Base-by-base conservation (phyloP, 164 flowering plant species). In the Liquidambar formosana region DNA sequence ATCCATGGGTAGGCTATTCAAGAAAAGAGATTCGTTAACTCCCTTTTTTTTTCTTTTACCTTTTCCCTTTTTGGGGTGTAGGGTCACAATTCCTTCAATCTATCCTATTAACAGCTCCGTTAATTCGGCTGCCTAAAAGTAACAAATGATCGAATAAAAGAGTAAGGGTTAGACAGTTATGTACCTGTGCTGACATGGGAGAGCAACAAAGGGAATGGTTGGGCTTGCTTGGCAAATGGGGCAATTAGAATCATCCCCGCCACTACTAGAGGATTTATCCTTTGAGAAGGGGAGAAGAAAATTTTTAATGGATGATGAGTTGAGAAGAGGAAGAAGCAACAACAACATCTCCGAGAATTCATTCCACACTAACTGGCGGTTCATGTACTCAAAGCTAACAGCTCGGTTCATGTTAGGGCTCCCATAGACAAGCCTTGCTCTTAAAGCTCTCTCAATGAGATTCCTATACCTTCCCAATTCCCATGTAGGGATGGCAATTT, bases 311-410 rank as follows among this genome's bases (percentile, higher is more conserved):
- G 95, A 86, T 67, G 99, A 80, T 27, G 99, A 90, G 71, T 92
- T 96, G 48, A 96, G 94, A 76, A 96, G 95, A 19, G 98, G 99
- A 72, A 96, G 95, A 71, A 93, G 94, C 78, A 93, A 79, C 64
- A 96, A 72, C 77, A 96, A 73, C 98, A 96, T 87, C 69, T 96
- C 99, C 84, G 98, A 96, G 71, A 96, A 93, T 81, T 93, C 98
- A 85, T 90, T 96, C 99, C 98, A 93, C 67, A 96, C 97, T 78
- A 92, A 79, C 68, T 96, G 98, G 68, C 94, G 98, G 76, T 96
- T 93, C 98, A 93, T 96, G 82, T 96, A 93, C 85, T 93, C 97
- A 78, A 96, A 96, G 84, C 98, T 96, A 66, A 96, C 99, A 73
- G 97, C 83, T 63, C 97, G 81, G 65, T 94, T 93, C 99, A 93